Percentiles rank a stretch among this genome's conserved stretches.
These are phyloP conservation scores for Gigaspora rosea DNA, from an alignment of 192 early-diverging fungal species.

Conservation along the genomic window DNA sequence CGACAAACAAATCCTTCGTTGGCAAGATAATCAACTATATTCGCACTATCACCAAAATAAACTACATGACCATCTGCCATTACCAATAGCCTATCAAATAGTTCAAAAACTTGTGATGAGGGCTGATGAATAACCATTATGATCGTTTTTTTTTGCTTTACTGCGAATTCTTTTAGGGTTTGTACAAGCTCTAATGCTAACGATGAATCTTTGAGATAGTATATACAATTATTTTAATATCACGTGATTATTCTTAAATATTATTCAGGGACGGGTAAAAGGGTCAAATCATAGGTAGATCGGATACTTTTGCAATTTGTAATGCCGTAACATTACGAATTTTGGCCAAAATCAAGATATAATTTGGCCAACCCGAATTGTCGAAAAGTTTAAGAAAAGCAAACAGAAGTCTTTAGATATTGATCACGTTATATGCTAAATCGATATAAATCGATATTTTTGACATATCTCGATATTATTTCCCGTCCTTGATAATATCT, in stretches of 20 bases:
- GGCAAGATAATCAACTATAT: background rate
- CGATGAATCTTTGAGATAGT: background rate
- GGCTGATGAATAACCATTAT: slow-evolving; percentile 94
- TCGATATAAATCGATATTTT: no score
- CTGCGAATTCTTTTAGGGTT: slow-evolving; percentile 17
- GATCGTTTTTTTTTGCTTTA: slow-evolving; percentile 54
- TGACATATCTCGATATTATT: no score
- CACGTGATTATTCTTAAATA: slow-evolving; percentile 39
- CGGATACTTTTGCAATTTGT: no score
- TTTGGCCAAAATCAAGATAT: no score
- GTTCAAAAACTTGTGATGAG: slow-evolving; percentile 70
- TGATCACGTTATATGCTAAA: no score
- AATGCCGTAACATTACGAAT: no score
- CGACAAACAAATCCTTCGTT: slow-evolving; percentile 1
- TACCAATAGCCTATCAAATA: slow-evolving; percentile 71
- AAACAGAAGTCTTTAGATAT: no score
- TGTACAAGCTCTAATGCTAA: slow-evolving; percentile 9
- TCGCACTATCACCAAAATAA: slow-evolving; percentile 53
- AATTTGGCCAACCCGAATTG: no score
- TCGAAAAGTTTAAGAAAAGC: no score
- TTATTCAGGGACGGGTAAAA: no score
- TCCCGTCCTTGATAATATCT: no score
- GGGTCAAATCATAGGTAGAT: no score
- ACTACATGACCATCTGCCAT: slow-evolving; percentile 68
- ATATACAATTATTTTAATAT: background rate